Base-by-base conservation (phyloP, 78 protist species). In the Salpingoeca rosetta region DNA sequence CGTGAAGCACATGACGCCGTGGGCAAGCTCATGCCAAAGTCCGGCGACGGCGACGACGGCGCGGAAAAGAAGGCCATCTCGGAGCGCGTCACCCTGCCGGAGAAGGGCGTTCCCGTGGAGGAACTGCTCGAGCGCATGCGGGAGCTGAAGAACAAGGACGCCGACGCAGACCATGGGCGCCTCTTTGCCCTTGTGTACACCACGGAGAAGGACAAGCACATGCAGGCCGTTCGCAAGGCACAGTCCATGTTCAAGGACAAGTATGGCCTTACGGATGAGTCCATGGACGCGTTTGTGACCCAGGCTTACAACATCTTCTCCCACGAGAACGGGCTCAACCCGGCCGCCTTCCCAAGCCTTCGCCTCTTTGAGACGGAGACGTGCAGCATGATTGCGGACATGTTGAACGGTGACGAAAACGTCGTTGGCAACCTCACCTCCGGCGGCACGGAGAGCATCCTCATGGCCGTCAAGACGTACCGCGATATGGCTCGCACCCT, bases 401-500 rank as follows among this genome's bases (percentile, higher is more conserved):
- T 87, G 76, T 0, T 80, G 75, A 0, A 31, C 42, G 89, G 86
- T 17, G 82, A 31, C 38, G 37, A n/a, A 3, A 31, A 84, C 22
- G 85, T 44, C 43, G 3, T 1, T 37, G 92, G 92, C 40, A 35
- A 36, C 44, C 1, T 83, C 56, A 88, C 93, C 25, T 44, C 77
- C 11, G 93, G 91, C 31, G 93, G 93, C 38, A 91, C 93, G 22
- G 93, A 91, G 75, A 40, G 78, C 27, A 76, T 91, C 45, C 80
- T 91, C 27, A 0, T 83, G 77, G 91, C 93, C 17, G 25, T 91
- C 44, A 83, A 83, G 83, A 36, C 91, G 24, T 88, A 88, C 86
- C 84, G 91, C 40, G 90, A 91, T 38, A 22, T 40, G 38, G 94
- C 92, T 39, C 40, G 73, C 75, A 12, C 3, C 24, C 72, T 38